Evolutionary conservation across 2,329 filamentous ascomycete species (phyloP).

Genomic region (Cladosporium velox): DNA sequence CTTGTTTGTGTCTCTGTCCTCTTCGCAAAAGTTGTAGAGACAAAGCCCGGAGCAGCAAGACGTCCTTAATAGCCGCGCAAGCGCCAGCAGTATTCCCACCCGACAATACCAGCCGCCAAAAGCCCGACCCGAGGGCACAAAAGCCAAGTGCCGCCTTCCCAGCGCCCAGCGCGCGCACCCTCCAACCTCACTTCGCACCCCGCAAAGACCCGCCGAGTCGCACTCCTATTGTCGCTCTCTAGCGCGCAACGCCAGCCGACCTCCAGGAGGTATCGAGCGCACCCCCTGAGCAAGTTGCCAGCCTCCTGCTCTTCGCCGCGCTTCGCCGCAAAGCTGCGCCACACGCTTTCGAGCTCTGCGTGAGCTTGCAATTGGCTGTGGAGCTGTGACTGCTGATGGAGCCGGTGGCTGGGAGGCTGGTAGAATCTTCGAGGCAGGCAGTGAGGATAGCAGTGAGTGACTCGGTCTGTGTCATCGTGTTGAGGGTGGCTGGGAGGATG

Average conservation of each 20-base stretch:
- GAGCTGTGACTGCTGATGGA: background rate
- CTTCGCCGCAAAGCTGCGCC: background rate
- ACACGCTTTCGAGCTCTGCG: background rate
- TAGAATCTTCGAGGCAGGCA: background rate
- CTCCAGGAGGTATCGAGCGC: background rate
- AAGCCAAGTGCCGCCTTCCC: background rate
- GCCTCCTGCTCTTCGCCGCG: background rate
- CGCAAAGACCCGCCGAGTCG: background rate
- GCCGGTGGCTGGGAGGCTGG: background rate
- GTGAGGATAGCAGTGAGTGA: background rate
- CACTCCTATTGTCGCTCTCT: background rate
- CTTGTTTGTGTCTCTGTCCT: background rate
- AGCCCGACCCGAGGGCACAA: background rate
- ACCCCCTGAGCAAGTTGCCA: background rate
- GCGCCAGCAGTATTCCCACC: background rate
- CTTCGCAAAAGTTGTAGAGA: background rate
- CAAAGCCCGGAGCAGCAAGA: background rate
- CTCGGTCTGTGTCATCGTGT: background rate
- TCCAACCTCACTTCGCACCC: background rate
- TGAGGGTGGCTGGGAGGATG: background rate
- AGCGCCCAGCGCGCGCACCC: background rate
- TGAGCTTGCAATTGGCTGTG: background rate
- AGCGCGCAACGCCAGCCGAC: background rate
- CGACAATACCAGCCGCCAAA: background rate
- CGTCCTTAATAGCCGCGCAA: background rate